Conservation (phyloP, 2,329 filamentous ascomycete species). For the Cordyceps sp. region DNA sequence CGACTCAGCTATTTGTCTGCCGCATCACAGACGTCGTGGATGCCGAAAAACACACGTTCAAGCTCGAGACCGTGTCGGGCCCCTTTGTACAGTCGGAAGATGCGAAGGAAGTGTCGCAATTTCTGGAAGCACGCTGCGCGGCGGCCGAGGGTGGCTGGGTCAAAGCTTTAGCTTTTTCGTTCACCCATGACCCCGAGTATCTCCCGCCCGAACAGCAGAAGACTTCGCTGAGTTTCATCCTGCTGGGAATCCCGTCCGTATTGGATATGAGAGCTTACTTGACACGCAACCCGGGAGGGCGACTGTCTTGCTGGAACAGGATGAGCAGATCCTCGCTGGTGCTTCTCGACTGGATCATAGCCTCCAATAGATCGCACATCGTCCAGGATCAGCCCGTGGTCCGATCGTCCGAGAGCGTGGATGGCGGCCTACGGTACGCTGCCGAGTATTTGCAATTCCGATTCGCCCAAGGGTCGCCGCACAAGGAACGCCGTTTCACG, state of each 20-base stretch:
- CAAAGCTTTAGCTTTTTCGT: slow-evolving; percentile 8
- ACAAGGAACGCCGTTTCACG: slow-evolving; percentile 66
- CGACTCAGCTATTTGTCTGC: too few relatives aligned
- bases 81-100: too few relatives aligned
- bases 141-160: slow-evolving; percentile 3
- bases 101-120: too few relatives aligned
- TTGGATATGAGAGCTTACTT: slow-evolving; percentile 36
- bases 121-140: too few relatives aligned
- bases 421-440: too few relatives aligned
- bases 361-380: slow-evolving; percentile 78
- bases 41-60: too few relatives aligned
- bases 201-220: slow-evolving; percentile 3
- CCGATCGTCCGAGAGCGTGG: too few relatives aligned
- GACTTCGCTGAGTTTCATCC: slow-evolving; percentile 22
- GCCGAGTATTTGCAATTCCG: slow-evolving; percentile 61
- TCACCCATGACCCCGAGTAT: slow-evolving; percentile 9
- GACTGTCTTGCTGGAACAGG: slow-evolving; percentile 27
- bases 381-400: slow-evolving; percentile 49
- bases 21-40: too few relatives aligned
- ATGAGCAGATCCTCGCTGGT: slow-evolving; percentile 50
- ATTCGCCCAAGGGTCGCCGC: slow-evolving; percentile 74
- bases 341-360: slow-evolving; percentile 72
- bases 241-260: slow-evolving; percentile 46
- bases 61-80: too few relatives aligned
- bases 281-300: slow-evolving; percentile 16